Conservation (phyloP, 1,284 basidiomycete species). For the Schizopora paradoxa region DNA sequence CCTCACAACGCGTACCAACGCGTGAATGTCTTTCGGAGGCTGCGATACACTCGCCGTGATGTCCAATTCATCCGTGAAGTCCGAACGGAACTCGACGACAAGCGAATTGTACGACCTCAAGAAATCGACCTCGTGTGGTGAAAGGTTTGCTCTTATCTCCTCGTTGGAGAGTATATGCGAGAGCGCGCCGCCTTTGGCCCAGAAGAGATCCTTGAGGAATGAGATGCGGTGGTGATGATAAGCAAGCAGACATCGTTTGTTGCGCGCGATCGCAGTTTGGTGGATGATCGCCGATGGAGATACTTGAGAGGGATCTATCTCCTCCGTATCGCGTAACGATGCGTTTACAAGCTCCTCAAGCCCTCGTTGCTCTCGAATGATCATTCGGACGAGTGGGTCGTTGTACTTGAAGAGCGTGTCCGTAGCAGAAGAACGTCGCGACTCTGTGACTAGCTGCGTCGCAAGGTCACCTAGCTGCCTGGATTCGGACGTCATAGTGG, state of each 20-base stretch:
- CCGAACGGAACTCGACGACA: slow-evolving; percentile 79
- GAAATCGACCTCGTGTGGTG: slow-evolving; percentile 90
- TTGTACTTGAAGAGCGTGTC: slow-evolving; percentile 91
- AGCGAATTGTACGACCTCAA: slow-evolving; percentile 77
- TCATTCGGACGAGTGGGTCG: slow-evolving; percentile 77
- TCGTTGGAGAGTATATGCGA: slow-evolving; percentile 76
- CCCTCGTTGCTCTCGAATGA: slow-evolving; percentile 89
- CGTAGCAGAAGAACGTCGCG: slow-evolving; percentile 76
- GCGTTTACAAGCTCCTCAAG: slow-evolving; percentile 61
- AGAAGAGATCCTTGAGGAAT: slow-evolving; percentile 81
- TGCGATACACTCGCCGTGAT: slow-evolving; percentile 71
- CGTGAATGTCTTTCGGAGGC: slow-evolving; percentile 80
- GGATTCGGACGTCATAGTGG: slow-evolving; percentile 6
- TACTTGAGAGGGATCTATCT: slow-evolving; percentile 27
- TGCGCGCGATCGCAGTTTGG: slow-evolving; percentile 83
- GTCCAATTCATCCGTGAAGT: slow-evolving; percentile 84
- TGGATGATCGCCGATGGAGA: slow-evolving; percentile 78
- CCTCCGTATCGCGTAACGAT: slow-evolving; percentile 38
- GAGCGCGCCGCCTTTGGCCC: slow-evolving; percentile 89
- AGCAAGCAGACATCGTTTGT: slow-evolving; percentile 90
- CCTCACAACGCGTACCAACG: slow-evolving; percentile 69
- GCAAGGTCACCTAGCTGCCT: slow-evolving; percentile 76
- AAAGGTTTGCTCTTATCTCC: slow-evolving; percentile 75
- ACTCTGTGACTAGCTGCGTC: slow-evolving; percentile 82
- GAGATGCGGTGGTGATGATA: slow-evolving; percentile 86